Conservation (phyloP, 148 eudicot species). For the Spergularia marina region DNA sequence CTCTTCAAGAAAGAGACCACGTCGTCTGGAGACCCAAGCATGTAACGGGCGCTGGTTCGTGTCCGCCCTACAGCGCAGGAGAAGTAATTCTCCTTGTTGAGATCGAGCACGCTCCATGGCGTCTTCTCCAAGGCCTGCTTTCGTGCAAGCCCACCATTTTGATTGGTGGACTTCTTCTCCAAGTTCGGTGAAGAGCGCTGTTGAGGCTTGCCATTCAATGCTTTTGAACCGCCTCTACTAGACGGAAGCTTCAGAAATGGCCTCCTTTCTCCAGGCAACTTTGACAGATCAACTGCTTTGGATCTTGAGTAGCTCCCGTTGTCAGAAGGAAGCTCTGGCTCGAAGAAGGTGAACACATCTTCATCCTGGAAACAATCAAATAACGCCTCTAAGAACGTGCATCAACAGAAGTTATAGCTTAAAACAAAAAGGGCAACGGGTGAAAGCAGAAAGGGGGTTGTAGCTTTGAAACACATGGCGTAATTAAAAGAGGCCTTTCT, state of each 20-base stretch:
- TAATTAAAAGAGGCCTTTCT: too few relatives aligned
- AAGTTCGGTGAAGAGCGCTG: conserved; percentile 40
- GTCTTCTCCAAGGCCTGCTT: conserved; percentile 47
- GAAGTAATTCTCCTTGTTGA: conserved; percentile 85
- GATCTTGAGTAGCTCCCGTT: conserved; percentile 44
- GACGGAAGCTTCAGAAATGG: conserved; percentile 48
- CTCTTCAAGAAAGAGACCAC: conserved; percentile 67
- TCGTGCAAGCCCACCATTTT: conserved; percentile 30
- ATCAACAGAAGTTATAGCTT: too few relatives aligned
- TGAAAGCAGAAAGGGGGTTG: too few relatives aligned
- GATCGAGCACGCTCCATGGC: conserved; percentile 85
- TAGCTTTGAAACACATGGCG: too few relatives aligned
- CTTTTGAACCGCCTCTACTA: conserved; percentile 46
- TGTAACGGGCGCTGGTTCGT: conserved; percentile 82
- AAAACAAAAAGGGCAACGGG: too few relatives aligned
- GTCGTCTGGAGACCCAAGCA: conserved; percentile 66
- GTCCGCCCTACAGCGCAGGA: conserved; percentile 87
- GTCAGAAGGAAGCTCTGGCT: conserved; percentile 89
- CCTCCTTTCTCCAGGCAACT: conserved; percentile 51
- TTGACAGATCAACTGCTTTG: conserved; percentile 48
- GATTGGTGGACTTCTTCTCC: conserved; percentile 40
- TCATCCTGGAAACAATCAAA: conserved; percentile 55
- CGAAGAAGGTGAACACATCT: conserved; percentile 90
- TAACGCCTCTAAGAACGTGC: not conserved
- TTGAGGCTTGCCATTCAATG: conserved; percentile 41